Conservation (phyloP, 2,329 filamentous ascomycete genomes). For the Botryotinia narcissicola region DNA sequence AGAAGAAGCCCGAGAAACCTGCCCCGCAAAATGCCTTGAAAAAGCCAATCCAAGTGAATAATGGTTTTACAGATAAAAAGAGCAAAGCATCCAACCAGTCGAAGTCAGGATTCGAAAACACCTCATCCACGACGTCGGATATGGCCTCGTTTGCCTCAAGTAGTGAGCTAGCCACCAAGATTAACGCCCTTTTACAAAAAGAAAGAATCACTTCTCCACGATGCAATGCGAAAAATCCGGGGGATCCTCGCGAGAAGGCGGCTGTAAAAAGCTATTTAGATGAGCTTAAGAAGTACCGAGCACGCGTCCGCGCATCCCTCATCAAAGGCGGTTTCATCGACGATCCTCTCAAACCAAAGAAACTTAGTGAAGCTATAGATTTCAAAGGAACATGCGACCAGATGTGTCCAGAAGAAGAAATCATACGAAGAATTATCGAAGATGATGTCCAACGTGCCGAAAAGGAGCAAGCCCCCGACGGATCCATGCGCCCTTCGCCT, state of each 20-base stretch:
- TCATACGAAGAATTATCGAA: constrained; percentile 60
- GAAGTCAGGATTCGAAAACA: background rate
- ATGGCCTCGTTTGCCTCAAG: constrained; percentile 20
- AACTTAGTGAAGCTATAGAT: constrained; percentile 60
- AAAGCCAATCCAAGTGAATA: background rate
- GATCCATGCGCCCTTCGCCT: constrained; percentile 48
- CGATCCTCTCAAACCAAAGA: constrained; percentile 61
- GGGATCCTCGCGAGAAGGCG: constrained; percentile 41
- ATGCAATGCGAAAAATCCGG: constrained; percentile 25
- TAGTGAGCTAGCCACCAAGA: constrained; percentile 45
- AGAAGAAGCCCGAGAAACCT: background rate
- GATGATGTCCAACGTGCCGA: constrained; percentile 57
- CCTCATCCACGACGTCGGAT: background rate
- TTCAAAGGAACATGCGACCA: constrained; percentile 68
- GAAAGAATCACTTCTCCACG: constrained; percentile 42
- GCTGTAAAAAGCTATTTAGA: constrained; percentile 55
- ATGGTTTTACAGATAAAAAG: constrained; percentile 7
- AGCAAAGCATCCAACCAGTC: constrained; percentile 5
- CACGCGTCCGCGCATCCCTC: constrained; percentile 54
- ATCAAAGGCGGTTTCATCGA: constrained; percentile 61
- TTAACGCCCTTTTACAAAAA: constrained; percentile 52
- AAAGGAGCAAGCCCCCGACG: constrained; percentile 45
- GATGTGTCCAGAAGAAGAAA: constrained; percentile 68
- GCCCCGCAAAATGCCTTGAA: constrained; percentile 5
- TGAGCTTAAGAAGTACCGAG: constrained; percentile 55